A percentile compares a stretch with the other conserved stretches of the same genome.
These are phyloP conservation scores for Colletotrichum noveboracense DNA, from an alignment of 2,329 filamentous ascomycete species.

Conservation along the genomic window DNA sequence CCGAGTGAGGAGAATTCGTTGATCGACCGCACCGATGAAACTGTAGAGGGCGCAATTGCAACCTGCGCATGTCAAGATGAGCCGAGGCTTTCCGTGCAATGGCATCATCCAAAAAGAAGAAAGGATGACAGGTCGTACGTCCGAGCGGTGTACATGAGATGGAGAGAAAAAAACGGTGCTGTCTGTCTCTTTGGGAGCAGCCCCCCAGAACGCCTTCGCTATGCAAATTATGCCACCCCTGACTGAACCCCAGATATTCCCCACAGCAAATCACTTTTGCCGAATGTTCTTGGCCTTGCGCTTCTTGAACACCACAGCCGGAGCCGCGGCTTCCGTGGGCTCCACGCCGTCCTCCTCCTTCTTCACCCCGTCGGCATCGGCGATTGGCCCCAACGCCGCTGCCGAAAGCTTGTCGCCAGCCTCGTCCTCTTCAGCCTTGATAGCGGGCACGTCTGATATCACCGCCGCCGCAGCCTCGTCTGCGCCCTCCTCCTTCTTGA, in stretches of 20 bases:
- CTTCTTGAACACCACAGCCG: conserved; percentile 77
- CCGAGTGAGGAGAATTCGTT: neutral
- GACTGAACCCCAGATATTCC: neutral
- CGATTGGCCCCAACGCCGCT: neutral
- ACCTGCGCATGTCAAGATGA: neutral
- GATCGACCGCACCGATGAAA: neutral
- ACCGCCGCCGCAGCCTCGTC: conserved; percentile 28
- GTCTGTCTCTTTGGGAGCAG: neutral
- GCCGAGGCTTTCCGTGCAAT: neutral
- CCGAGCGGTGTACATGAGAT: neutral
- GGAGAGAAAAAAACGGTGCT: neutral
- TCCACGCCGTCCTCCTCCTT: conserved; percentile 39
- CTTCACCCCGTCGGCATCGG: conserved; percentile 37
- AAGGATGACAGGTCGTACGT: neutral
- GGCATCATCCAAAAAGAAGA: neutral
- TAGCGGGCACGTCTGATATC: conserved; percentile 28
- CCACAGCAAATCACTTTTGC: conserved; percentile 51
- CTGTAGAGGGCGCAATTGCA: neutral
- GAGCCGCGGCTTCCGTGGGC: conserved; percentile 35
- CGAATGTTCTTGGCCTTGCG: conserved; percentile 72
- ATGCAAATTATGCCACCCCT: neutral
- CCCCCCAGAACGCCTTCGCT: conserved; percentile 4
- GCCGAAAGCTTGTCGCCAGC: conserved; percentile 10
- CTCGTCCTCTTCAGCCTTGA: conserved; percentile 38
- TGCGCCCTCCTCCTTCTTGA: conserved; percentile 32